Percentiles rank a stretch among this genome's conserved stretches.
Evolutionary conservation across 2,329 filamentous ascomycete species (phyloP).

Genomic region (Colletotrichum sp.): DNA sequence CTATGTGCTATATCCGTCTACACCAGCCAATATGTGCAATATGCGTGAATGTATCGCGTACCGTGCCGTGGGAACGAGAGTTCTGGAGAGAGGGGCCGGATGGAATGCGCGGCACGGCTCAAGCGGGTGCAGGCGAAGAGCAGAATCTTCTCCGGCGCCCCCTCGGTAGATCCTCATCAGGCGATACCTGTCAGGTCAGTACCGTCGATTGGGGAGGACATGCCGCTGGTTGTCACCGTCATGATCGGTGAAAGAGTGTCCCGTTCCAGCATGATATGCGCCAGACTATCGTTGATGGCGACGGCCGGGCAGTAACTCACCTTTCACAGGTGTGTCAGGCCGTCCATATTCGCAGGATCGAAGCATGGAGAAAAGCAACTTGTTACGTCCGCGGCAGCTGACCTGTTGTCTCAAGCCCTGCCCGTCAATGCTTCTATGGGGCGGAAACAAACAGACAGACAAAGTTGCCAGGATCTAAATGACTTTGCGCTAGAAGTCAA

Average conservation of each 20-base stretch:
- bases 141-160: not conserved
- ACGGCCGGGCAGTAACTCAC: not conserved
- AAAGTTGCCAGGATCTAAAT: not conserved
- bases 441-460: not conserved
- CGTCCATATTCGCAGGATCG: not conserved
- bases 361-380: not conserved
- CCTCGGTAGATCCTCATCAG: conserved; percentile 8
- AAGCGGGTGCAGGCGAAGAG: conserved; percentile 3
- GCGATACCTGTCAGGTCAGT: not conserved
- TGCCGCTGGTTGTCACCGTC: not conserved
- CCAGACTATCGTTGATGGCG: not conserved
- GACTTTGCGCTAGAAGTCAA: not conserved
- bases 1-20: not conserved
- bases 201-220: not conserved
- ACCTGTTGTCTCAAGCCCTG: not conserved
- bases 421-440: not conserved
- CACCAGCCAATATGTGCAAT: not conserved
- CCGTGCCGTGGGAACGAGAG: not conserved
- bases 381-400: not conserved
- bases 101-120: conserved; percentile 8
- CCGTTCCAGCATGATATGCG: not conserved
- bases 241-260: not conserved
- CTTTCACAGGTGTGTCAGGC: not conserved
- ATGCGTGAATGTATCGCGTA: not conserved
- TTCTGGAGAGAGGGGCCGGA: not conserved